A percentile compares a stretch with the other conserved stretches of the same genome.
Evolutionary conservation across 1,284 basidiomycete species (phyloP).

Genomic region (Marasmius tenuissimus): DNA sequence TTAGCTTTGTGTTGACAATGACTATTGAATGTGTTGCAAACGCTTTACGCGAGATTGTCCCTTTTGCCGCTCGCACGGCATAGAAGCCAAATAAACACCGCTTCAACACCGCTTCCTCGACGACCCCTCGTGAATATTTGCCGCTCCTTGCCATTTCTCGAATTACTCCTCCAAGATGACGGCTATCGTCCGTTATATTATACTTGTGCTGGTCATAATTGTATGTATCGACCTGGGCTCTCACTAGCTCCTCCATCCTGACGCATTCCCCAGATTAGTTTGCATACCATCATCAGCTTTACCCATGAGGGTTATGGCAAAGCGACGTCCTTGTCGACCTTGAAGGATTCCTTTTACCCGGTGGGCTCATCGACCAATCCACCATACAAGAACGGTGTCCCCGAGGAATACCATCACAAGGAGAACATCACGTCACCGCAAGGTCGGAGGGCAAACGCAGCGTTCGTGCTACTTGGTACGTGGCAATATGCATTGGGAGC

Average conservation of each 20-base stretch:
- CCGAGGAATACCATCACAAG: constrained; percentile 4
- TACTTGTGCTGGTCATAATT: constrained; percentile 65
- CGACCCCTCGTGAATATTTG: too few relatives aligned
- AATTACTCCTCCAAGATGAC: constrained; percentile 47
- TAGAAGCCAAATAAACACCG: too few relatives aligned
- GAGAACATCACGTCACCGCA: background rate
- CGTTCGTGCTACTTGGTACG: constrained; percentile 37
- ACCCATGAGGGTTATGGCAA: constrained; percentile 21
- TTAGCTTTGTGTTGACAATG: too few relatives aligned
- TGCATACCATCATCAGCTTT: constrained; percentile 11
- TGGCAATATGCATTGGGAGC: too few relatives aligned
- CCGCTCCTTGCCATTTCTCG: too few relatives aligned
- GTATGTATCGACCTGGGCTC: constrained; percentile 36
- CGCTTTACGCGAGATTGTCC: too few relatives aligned
- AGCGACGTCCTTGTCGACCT: constrained; percentile 19
- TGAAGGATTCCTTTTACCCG: constrained; percentile 10
- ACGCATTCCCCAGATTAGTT: background rate
- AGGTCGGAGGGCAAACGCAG: constrained; percentile 37
- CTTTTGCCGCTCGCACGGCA: too few relatives aligned
- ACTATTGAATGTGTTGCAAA: too few relatives aligned
- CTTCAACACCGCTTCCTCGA: too few relatives aligned
- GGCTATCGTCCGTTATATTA: constrained; percentile 64
- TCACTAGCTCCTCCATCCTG: too few relatives aligned
- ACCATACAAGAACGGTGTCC: background rate
- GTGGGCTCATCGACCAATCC: background rate